phyloP scores from a whole-genome alignment of 2,329 filamentous ascomycete genomes.

The Clarireedia hainanense region DNA sequence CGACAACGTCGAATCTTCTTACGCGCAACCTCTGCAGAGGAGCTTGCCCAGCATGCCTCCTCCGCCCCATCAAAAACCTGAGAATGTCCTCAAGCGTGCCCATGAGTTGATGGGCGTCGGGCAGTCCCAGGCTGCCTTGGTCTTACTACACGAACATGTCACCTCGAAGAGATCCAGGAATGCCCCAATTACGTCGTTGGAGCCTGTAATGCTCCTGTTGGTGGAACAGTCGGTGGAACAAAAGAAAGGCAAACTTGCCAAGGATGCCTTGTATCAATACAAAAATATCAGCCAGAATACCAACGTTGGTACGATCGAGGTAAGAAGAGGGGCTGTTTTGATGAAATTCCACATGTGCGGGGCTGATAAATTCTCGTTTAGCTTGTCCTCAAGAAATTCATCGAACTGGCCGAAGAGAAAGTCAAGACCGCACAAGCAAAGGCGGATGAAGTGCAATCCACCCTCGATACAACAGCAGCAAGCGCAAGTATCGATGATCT shows the following conservation, averaged over 20 bases:
- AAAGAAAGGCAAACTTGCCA: constrained; percentile 96
- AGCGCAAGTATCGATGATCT: constrained; percentile 83
- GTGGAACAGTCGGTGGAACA: constrained; percentile 95
- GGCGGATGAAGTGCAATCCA: constrained; percentile 89
- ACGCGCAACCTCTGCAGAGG: constrained; percentile 7
- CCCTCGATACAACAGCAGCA: constrained; percentile 65
- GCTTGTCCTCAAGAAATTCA: constrained; percentile 95
- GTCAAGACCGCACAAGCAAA: constrained; percentile 93
- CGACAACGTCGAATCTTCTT: neutral
- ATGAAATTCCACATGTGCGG: constrained; percentile 1
- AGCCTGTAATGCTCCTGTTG: constrained; percentile 97
- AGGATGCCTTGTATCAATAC: constrained; percentile 98
- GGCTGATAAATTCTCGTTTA: constrained; percentile 28
- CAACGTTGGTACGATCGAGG: constrained; percentile 96
- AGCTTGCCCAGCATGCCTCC: constrained; percentile 55
- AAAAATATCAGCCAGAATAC: constrained; percentile 99
- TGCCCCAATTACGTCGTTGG: constrained; percentile 89
- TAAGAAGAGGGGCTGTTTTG: constrained; percentile 32
- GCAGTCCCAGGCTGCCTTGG: constrained; percentile 85
- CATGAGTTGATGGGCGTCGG: constrained; percentile 98
- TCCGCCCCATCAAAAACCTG: constrained; percentile 88
- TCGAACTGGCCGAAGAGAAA: constrained; percentile 92
- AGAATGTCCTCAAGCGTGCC: constrained; percentile 98
- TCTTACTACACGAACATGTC: constrained; percentile 97
- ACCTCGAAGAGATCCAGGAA: constrained; percentile 96